Evolutionary conservation across 495 filamentous ascomycete species (phyloP), one percentile per base, ranked within the genome.

Genomic region (Aspergillus baeticus): DNA sequence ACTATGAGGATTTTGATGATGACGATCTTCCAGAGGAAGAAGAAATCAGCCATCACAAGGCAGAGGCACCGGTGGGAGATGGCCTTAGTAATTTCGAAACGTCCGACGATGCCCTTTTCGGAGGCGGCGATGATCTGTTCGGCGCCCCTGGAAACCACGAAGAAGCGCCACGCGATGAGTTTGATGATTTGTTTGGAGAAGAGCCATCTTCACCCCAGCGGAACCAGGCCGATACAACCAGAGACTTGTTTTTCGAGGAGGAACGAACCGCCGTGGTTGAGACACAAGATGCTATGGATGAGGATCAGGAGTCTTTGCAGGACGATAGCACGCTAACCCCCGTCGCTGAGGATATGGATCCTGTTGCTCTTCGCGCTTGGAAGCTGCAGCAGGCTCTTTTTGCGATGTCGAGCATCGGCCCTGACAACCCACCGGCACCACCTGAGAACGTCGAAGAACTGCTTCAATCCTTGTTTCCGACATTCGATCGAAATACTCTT

Each of bases 1-100:
- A 99, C 71, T 99, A 85, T 61, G 92, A 90, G 66, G 92, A 96
- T 68, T 87, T 96, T 38, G 79, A 81, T 29, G 87, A 89, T 57
- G 84, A 88, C 64, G 87, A 89, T 56, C 73, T 89, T 31, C 80
- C 85, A 6, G 85, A 88, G 7, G 87, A 89, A 58, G 84, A 87
- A 51, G 81, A 81, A 38, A 68, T 60, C 7, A 17, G 66, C 20
- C 42, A 49, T 20, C 14, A 50, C 14, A 51, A 58, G 13, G 39
- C 44, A n/a, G 60, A 56, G 11, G 18, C 50, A 18, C 55, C 31
- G 11, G 23, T 33, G 17, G 52, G n/a, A 26, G 42, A 60, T 23
- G 51, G 37, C 14, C 17, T 41, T n/a, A 45, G 34, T 15, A 50
- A 31, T 43, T 45, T 36, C 6, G 56, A 69, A 11, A 60, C 62